Evolutionary conservation across 257 asterid genomes (phyloP).

Genomic region (Datura wrightii): DNA sequence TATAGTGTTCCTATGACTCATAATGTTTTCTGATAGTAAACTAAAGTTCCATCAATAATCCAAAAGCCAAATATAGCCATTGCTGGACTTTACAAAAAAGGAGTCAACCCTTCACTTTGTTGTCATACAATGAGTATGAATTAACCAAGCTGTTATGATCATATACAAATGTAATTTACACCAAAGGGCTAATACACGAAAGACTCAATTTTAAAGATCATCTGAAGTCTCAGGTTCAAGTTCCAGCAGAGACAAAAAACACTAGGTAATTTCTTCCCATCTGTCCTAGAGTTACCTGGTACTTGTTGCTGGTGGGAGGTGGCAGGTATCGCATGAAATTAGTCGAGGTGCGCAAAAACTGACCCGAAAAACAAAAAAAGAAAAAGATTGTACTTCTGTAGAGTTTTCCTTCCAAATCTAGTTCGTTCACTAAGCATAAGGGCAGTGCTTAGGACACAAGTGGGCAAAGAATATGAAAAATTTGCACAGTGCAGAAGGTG

Average conservation of each 20-base stretch:
- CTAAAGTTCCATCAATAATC: background rate
- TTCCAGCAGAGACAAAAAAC: no score
- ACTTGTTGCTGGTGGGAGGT: no score
- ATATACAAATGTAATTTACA: background rate
- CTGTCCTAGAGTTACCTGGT: no score
- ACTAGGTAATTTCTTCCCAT: no score
- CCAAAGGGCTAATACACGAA: background rate
- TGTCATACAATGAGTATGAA: background rate
- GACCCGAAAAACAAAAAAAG: no score
- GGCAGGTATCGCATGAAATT: no score
- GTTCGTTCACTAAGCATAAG: background rate
- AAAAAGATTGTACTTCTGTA: background rate
- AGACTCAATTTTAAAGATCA: background rate
- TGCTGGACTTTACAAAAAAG: background rate
- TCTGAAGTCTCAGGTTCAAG: no score
- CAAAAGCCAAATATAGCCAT: background rate
- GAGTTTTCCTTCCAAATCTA: background rate
- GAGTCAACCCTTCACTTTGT: background rate
- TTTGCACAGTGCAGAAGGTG: slow-evolving; percentile 2
- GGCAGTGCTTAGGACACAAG: background rate
- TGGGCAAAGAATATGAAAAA: background rate
- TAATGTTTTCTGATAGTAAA: background rate
- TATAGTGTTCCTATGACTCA: background rate
- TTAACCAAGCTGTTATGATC: background rate
- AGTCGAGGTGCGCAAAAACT: no score